Conservation (phyloP, 2,329 filamentous ascomycete species). For the Metarhizium humberi region DNA sequence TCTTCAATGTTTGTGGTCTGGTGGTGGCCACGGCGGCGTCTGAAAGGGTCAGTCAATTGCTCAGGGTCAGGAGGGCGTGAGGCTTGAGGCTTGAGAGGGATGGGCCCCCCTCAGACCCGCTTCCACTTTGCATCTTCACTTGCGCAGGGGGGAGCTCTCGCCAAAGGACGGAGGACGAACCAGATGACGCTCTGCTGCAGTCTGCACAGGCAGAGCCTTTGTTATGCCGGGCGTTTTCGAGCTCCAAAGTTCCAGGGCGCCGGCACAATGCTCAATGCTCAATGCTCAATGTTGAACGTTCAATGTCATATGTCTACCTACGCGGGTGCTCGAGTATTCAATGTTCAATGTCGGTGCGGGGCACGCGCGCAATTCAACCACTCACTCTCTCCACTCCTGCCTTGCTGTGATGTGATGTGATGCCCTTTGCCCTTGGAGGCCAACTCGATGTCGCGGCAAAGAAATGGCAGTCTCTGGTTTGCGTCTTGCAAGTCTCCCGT, state of each 20-base stretch:
- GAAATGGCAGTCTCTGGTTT: neutral
- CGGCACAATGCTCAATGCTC: too few species aligned
- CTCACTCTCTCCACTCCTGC: neutral
- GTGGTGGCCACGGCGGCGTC: neutral
- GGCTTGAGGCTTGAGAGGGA: too few species aligned
- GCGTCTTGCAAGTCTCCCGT: neutral
- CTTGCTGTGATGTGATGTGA: too few species aligned
- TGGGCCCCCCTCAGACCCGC: too few species aligned
- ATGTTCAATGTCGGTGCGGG: neutral
- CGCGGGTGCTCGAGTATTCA: neutral
- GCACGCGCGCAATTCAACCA: neutral
- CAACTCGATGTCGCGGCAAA: neutral
- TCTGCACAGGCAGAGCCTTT: neutral
- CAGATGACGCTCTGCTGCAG: neutral
- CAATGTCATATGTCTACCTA: too few species aligned
- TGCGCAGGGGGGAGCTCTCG: too few species aligned
- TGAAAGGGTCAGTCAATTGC: neutral
- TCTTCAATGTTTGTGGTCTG: neutral
- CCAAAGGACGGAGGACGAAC: neutral
- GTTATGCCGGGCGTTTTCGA: too few species aligned
- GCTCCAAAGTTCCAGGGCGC: too few species aligned
- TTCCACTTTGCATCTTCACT: too few species aligned
- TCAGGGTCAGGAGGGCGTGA: neutral
- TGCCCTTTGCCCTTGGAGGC: neutral
- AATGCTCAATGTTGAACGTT: too few species aligned